phyloP scores from a whole-genome alignment of 352 stramenopile genomes.

The Pythium utonaiense region DNA sequence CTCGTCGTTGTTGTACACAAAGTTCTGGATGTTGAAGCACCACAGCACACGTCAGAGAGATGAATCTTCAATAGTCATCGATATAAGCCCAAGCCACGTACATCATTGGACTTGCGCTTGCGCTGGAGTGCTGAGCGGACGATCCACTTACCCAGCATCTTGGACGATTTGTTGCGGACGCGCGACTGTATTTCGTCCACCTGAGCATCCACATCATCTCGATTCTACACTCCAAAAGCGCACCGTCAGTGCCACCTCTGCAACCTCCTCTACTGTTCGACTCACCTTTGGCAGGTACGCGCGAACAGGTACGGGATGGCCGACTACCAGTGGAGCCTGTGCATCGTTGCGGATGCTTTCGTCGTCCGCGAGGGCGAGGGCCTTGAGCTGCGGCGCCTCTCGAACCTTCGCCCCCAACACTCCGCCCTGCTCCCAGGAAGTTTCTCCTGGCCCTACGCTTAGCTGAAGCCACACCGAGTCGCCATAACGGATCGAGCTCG shows the following conservation, averaged over 20 bases:
- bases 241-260: neutral
- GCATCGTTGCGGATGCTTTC: slow-evolving; percentile 43
- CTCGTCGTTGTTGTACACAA: slow-evolving; percentile 83
- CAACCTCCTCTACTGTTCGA: too few species aligned
- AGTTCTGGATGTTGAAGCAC: slow-evolving; percentile 34
- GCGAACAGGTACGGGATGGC: slow-evolving; percentile 52
- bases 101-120: slow-evolving; percentile 40
- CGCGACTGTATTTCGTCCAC: slow-evolving; percentile 79
- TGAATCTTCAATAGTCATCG: neutral
- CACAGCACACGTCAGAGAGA: neutral
- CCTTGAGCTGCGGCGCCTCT: slow-evolving; percentile 63
- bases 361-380: slow-evolving; percentile 47
- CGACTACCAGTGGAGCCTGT: slow-evolving; percentile 43
- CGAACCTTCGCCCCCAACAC: slow-evolving; percentile 73
- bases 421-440: slow-evolving; percentile 67
- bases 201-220: slow-evolving; percentile 68
- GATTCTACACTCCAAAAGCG: slow-evolving; percentile 30
- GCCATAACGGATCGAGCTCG: slow-evolving; percentile 67
- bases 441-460: slow-evolving; percentile 58
- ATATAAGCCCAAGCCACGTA: slow-evolving; percentile 24
- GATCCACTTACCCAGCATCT: slow-evolving; percentile 77
- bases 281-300: slow-evolving; percentile 72
- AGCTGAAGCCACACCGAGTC: slow-evolving; percentile 76
- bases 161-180: slow-evolving; percentile 68
- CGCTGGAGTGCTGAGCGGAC: slow-evolving; percentile 57